These are phyloP conservation scores for Lablab purpureus DNA, from an alignment of 306 rosid genomes.

Conservation along the genomic window DNA sequence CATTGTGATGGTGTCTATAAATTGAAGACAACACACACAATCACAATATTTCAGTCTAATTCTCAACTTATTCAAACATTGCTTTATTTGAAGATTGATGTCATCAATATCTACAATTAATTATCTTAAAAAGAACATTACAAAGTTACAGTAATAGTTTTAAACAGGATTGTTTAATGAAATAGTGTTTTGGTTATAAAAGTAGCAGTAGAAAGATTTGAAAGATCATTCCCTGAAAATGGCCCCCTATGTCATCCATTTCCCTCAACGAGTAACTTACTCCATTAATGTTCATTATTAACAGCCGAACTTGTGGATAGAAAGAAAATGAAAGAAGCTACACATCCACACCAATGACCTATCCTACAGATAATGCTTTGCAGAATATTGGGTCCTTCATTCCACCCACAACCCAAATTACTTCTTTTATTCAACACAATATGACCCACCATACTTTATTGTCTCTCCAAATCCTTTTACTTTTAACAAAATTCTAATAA, in stretches of 20 bases:
- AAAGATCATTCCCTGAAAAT: too few relatives aligned
- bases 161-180: too few relatives aligned
- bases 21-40: not conserved
- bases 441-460: constrained; percentile 6
- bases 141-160: too few relatives aligned
- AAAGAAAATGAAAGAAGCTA: constrained; percentile 4
- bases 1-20: constrained; percentile 78
- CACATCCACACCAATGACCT: not conserved
- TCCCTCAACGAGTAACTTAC: not conserved
- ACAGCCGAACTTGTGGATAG: constrained; percentile 41
- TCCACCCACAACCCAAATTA: not conserved
- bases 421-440: not conserved
- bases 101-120: too few relatives aligned
- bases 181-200: too few relatives aligned
- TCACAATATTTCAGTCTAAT: not conserved
- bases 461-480: not conserved
- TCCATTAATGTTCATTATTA: constrained; percentile 35
- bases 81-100: too few relatives aligned
- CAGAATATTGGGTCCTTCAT: not conserved
- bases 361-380: not conserved
- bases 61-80: not conserved
- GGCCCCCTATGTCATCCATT: not conserved
- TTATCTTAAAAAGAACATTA: too few relatives aligned
- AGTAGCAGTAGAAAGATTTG: too few relatives aligned
- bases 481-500: not conserved